These are phyloP conservation scores for Ramaria sp. DNA, from an alignment of 768 basidiomycete genomes.

Conservation along the genomic window DNA sequence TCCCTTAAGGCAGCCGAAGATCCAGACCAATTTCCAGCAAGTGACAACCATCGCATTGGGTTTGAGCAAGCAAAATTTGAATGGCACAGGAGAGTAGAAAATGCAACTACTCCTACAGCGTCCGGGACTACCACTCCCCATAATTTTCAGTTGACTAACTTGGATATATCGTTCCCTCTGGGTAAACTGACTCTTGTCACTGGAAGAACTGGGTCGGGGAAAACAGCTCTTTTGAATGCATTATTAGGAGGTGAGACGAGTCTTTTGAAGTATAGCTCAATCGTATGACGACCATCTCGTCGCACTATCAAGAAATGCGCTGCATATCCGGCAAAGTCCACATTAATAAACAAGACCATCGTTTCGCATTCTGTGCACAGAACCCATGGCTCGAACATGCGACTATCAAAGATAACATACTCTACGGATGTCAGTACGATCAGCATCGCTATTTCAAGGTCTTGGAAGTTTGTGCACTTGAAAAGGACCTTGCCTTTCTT, in stretches of 20 bases:
- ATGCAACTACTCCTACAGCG: not conserved
- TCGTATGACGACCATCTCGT: no score
- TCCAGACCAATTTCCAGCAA: not conserved
- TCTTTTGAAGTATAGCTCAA: no score
- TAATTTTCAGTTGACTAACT: constrained; percentile 42
- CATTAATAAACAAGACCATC: constrained; percentile 44
- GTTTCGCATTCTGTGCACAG: constrained; percentile 60
- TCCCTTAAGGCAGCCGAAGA: constrained; percentile 32
- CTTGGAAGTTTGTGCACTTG: constrained; percentile 64
- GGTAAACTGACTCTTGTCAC: constrained; percentile 49
- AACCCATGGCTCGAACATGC: constrained; percentile 71
- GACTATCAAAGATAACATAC: constrained; percentile 71
- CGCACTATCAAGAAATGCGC: constrained; percentile 38
- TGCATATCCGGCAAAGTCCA: constrained; percentile 42
- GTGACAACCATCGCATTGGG: constrained; percentile 29
- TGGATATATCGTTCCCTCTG: constrained; percentile 46
- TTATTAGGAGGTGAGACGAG: constrained; percentile 47
- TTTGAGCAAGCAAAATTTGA: constrained; percentile 45
- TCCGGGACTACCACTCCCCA: constrained; percentile 19
- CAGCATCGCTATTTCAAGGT: constrained; percentile 53
- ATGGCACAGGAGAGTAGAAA: constrained; percentile 34
- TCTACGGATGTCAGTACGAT: constrained; percentile 58
- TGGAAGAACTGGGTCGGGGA: constrained; percentile 61
- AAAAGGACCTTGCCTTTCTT: constrained; percentile 59
- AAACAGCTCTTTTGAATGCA: constrained; percentile 51